Evolutionary conservation across 202 grass and related monocot genomes (phyloP).

Genomic region (Zizania palustris): DNA sequence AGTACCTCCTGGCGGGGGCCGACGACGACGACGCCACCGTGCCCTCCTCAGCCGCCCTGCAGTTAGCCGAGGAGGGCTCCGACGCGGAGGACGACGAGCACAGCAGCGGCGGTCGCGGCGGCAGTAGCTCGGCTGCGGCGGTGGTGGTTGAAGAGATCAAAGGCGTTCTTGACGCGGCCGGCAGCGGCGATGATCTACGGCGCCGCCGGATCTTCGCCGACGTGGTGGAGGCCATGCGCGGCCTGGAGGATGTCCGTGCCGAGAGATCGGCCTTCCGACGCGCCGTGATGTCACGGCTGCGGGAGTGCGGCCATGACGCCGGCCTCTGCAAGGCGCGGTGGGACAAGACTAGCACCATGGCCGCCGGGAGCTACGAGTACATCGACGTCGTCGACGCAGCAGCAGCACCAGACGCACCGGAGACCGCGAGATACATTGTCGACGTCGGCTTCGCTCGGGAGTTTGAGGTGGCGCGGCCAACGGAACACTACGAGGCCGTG

Average conservation of each 20-base stretch:
- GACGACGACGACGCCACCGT: not conserved
- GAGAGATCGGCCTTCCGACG: slow-evolving; percentile 47
- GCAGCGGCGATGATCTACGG: slow-evolving; percentile 33
- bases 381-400: slow-evolving; percentile 46
- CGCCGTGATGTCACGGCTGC: slow-evolving; percentile 52
- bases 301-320: slow-evolving; percentile 53
- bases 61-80: slow-evolving; percentile 12
- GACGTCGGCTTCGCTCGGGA: slow-evolving; percentile 47
- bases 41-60: not conserved
- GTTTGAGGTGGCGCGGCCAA: slow-evolving; percentile 51
- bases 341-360: slow-evolving; percentile 28
- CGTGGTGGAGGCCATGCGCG: slow-evolving; percentile 33
- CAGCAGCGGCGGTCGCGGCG: not conserved
- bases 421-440: slow-evolving; percentile 49
- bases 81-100: slow-evolving; percentile 23
- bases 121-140: not conserved
- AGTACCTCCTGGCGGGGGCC: slow-evolving; percentile 51
- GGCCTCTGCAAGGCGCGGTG: slow-evolving; percentile 74
- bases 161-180: slow-evolving; percentile 11
- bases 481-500: slow-evolving; percentile 40
- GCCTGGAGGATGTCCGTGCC: not conserved
- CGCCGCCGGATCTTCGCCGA: slow-evolving; percentile 36
- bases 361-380: slow-evolving; percentile 71
- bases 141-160: slow-evolving; percentile 30
- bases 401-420: not conserved